These are phyloP conservation scores for Hibiscus tridactylites DNA, from an alignment of 345 rosid species.

Conservation along the genomic window DNA sequence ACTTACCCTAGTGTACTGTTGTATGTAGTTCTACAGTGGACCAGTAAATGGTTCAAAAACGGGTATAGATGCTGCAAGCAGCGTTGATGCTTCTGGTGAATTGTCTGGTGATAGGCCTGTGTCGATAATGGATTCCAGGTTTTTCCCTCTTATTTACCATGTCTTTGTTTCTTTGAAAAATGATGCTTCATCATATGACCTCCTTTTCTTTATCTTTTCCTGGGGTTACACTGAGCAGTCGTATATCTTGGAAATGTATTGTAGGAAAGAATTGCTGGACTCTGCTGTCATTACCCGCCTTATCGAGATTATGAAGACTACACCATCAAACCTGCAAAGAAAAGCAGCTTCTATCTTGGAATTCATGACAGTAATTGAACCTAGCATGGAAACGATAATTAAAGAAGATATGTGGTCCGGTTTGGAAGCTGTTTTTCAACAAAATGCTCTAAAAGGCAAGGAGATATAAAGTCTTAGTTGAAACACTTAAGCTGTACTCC, in stretches of 20 bases:
- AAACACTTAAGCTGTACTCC: background rate
- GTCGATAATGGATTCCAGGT: conserved; percentile 33
- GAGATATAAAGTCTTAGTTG: background rate
- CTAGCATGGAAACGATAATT: conserved; percentile 36
- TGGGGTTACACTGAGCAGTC: conserved; percentile 11
- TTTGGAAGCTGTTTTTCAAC: conserved; percentile 50
- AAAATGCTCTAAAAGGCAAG: conserved; percentile 51
- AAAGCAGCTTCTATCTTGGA: conserved; percentile 68
- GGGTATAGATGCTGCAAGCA: conserved; percentile 19
- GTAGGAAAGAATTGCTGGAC: conserved; percentile 46
- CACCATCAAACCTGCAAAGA: conserved; percentile 50
- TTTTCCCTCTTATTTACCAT: background rate
- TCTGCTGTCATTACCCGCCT: conserved; percentile 44
- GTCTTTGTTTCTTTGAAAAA: background rate
- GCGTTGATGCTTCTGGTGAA: conserved; percentile 16
- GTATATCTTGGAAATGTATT: conserved; percentile 15
- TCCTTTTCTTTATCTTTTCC: background rate
- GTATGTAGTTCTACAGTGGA: conserved; percentile 48
- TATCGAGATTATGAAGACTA: conserved; percentile 48
- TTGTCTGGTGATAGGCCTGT: conserved; percentile 9
- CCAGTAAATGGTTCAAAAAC: conserved; percentile 42
- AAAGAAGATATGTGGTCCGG: conserved; percentile 46
- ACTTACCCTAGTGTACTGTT: conserved; percentile 16
- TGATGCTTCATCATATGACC: background rate
- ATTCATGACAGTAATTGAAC: conserved; percentile 34